Percentiles rank a stretch among this genome's conserved stretches.
phyloP scores from a whole-genome alignment of 805 yeast species.

The Lipomyces starkeyi region DNA sequence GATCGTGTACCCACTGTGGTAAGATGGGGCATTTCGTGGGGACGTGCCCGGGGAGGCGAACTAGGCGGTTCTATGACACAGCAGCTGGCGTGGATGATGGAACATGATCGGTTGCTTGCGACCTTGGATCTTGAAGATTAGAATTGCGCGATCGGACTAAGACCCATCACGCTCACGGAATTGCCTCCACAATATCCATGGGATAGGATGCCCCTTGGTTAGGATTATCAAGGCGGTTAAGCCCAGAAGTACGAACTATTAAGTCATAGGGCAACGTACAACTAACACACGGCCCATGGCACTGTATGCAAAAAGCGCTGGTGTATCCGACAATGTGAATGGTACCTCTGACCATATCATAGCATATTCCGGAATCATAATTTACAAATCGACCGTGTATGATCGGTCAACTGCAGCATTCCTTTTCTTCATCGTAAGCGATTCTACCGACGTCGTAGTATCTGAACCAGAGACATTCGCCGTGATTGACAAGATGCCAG shows the following conservation, averaged over 20 bases:
- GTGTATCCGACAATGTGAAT: neutral
- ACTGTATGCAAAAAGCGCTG: neutral
- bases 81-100: neutral
- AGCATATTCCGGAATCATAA: no score
- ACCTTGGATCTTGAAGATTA: no score
- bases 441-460: neutral
- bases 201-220: no score
- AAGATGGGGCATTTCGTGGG: neutral
- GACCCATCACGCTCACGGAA: no score
- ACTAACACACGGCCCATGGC: neutral
- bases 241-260: no score
- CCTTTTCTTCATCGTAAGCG: neutral
- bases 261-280: no score
- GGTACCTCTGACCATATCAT: neutral
- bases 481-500: neutral
- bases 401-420: neutral
- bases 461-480: neutral
- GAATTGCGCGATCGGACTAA: no score
- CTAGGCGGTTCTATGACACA: neutral
- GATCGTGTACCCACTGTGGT: neutral
- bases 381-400: neutral
- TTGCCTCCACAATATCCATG: no score
- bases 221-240: no score
- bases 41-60: neutral
- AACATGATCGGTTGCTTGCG: neutral